A percentile compares a stretch with the other conserved stretches of the same genome.
These are phyloP conservation scores for Phlyctochytrium arcticum DNA, from an alignment of 192 early-diverging fungal species.

Conservation along the genomic window DNA sequence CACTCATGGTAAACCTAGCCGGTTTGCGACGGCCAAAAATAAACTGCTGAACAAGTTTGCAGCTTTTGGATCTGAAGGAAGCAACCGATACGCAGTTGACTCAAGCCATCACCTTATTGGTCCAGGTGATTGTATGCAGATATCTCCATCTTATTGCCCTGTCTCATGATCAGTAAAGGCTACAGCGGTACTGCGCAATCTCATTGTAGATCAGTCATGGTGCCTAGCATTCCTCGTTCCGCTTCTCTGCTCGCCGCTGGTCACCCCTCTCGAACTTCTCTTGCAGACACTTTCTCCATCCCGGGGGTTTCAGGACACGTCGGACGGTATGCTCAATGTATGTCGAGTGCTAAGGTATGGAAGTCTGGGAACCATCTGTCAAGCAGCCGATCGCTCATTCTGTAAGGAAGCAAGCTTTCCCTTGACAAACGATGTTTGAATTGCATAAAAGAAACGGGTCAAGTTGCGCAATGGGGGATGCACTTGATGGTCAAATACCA, in stretches of 20 bases:
- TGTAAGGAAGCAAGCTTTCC: slow-evolving; percentile 29
- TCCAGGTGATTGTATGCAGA: too few species aligned
- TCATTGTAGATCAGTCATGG: slow-evolving; percentile 1
- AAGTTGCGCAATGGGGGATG: too few species aligned
- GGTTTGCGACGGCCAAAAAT: too few species aligned
- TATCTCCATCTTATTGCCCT: too few species aligned
- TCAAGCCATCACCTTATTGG: slow-evolving; percentile 21
- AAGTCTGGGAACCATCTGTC: too few species aligned
- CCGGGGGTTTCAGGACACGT: slow-evolving; percentile 13
- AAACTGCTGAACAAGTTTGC: too few species aligned
- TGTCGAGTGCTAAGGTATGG: slow-evolving; percentile 32
- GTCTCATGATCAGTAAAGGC: too few species aligned
- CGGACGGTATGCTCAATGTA: slow-evolving; percentile 31
- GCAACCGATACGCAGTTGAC: background rate
- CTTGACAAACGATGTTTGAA: slow-evolving; percentile 22
- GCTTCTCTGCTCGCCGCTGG: background rate
- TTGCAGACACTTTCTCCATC: background rate
- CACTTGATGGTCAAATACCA: slow-evolving; percentile 29
- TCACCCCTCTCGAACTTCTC: background rate
- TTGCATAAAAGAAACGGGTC: too few species aligned
- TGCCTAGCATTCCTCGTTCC: slow-evolving; percentile 4
- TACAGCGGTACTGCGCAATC: slow-evolving; percentile 30
- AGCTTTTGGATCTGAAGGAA: background rate
- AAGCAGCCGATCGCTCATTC: too few species aligned
- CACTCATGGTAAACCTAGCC: too few species aligned